Conservation (phyloP, 1,284 basidiomycete species). For the Irpex rosettiformis region DNA sequence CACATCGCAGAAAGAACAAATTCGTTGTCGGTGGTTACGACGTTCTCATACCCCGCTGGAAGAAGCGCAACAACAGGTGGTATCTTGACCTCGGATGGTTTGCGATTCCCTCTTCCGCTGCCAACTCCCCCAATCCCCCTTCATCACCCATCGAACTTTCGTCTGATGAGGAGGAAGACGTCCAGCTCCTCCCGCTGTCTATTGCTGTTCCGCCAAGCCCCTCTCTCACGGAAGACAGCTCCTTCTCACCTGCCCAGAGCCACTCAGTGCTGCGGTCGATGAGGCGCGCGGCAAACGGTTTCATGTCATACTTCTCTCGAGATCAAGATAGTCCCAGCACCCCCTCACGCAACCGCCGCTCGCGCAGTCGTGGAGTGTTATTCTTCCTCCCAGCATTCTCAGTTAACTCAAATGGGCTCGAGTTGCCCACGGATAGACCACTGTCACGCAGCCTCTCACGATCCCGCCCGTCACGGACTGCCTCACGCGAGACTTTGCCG, state of each 20-base stretch:
- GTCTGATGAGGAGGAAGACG: constrained; percentile 50
- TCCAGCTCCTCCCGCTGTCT: constrained; percentile 62
- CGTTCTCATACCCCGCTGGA: constrained; percentile 68
- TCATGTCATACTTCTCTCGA: constrained; percentile 43
- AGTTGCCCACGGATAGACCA: constrained; percentile 33
- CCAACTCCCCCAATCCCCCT: constrained; percentile 41
- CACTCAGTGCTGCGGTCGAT: constrained; percentile 40
- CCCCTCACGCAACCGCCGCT: constrained; percentile 42
- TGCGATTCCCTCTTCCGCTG: constrained; percentile 43
- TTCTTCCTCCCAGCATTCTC: constrained; percentile 85
- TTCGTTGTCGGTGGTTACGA: constrained; percentile 71
- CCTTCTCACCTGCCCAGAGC: constrained; percentile 26
- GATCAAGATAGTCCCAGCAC: constrained; percentile 19
- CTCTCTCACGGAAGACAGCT: constrained; percentile 40
- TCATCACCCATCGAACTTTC: constrained; percentile 43
- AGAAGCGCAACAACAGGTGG: constrained; percentile 65
- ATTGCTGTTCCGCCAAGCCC: constrained; percentile 60
- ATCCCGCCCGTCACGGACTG: constrained; percentile 8
- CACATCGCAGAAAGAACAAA: constrained; percentile 51
- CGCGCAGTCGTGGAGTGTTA: constrained; percentile 58
- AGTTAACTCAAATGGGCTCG: constrained; percentile 48
- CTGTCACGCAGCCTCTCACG: constrained; percentile 24
- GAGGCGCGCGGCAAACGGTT: constrained; percentile 51
- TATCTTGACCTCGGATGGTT: constrained; percentile 67
- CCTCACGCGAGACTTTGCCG: constrained; percentile 14